These are phyloP conservation scores for Quercus variabilis DNA, from an alignment of 306 rosid genomes.

Conservation along the genomic window DNA sequence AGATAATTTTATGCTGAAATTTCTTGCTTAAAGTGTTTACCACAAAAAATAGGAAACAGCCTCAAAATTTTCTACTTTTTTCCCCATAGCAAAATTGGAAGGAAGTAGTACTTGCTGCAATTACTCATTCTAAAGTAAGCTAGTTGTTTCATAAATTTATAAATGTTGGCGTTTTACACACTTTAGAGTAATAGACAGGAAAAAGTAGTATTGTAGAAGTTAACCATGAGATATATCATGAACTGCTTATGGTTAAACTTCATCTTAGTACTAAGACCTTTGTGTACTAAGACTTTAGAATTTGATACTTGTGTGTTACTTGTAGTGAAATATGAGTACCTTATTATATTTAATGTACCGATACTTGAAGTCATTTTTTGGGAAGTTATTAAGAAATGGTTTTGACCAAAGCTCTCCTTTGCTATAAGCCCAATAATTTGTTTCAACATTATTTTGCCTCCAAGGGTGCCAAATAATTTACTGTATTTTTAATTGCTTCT, in stretches of 20 bases:
- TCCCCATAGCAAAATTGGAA: too few species aligned
- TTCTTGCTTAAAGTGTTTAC: background rate
- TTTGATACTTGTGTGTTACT: too few species aligned
- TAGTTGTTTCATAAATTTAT: background rate
- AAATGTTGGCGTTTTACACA: background rate
- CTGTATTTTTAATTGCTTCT: background rate
- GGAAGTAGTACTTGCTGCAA: too few species aligned
- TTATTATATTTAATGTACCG: background rate
- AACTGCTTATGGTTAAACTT: too few species aligned
- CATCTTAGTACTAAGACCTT: too few species aligned
- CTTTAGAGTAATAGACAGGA: background rate
- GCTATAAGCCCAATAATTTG: background rate
- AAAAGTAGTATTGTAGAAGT: background rate
- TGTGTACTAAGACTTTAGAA: too few species aligned
- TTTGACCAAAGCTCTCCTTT: background rate
- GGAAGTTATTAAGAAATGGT: background rate
- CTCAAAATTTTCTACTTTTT: background rate
- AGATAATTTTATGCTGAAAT: background rate
- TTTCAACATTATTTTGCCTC: background rate
- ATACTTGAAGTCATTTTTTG: background rate
- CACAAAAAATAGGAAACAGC: background rate
- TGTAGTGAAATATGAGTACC: too few species aligned
- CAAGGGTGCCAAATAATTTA: background rate
- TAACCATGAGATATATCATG: too few species aligned
- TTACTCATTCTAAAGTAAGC: background rate